Evolutionary conservation across 148 eudicot species (phyloP), one percentile per base, ranked within the genome.

Genomic region (Spergularia marina): DNA sequence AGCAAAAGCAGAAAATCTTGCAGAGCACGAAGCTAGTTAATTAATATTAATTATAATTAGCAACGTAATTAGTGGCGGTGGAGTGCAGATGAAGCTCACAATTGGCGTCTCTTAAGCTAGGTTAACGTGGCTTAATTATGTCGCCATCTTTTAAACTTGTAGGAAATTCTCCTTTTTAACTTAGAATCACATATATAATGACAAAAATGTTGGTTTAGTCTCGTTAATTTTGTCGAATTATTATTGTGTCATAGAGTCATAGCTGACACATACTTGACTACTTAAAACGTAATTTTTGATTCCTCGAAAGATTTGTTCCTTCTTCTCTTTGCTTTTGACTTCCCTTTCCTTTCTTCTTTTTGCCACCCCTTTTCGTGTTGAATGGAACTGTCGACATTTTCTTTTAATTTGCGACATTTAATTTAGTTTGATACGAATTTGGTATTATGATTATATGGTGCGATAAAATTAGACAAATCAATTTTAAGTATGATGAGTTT

Each of bases 181-280:
- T 17, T 23, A 23, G 18, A 23, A 30, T 74, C 30, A 30, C 1
- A 63, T 36, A 17, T 30, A 53, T 74, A 52, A 49, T 61, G 58
- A 62, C 25, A 15, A 74, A 73, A 55, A 11, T 12, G 41, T 5
- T 25, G 41, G 23, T 68, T 39, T 34, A 12, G 36, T 30, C 36
- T 30, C 36, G 36, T 30, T 30, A 17, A 12, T 44, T 55, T 23
- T 76, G 36, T 8, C 68, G 16, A 41, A 20, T 25, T 58, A 56
- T 51, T 76, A 7, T 18, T 53, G 71, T 53, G 71, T 68, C 12
- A 64, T 5, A 34, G 18, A 34, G 78, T 76, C 79, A 76, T 47
- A 14, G 79, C 73, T 76, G 79, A 76, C 79, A 76, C 65, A 4
- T 57, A 59, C 68, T 76, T 76, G 79, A 76, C 36, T 76, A 76